Base-by-base conservation (phyloP, 345 rosid genomes). In the Crucihimalaya himalaica region DNA sequence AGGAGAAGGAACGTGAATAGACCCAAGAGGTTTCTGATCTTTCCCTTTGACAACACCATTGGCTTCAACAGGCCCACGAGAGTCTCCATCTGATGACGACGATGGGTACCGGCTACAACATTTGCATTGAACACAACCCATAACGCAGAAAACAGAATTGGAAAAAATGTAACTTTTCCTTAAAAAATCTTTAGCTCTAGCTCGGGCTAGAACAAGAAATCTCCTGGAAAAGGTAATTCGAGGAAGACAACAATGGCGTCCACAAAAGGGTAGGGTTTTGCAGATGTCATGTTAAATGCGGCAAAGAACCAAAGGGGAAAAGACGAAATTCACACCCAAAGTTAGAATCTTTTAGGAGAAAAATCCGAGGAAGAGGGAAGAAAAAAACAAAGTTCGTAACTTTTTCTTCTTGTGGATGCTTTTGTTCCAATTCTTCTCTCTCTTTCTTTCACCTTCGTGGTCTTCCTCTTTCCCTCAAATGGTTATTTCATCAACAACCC, bases 91-190 rank as follows among this genome's bases (percentile, higher is more conserved):
- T 16, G 92, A 77, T 14, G 91, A 76, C 46, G 97, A 86, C 4
- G 82, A 75, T n/a, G 89, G 88, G 73, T 84, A 83, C 9, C 87
- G 82, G 19, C 86, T 60, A 63, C 97, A 87, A 68, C 92, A 92
- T 87, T 88, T 95, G 54, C 98, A 86, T 32, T 88, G 88, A 54
- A 85, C 88, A 84, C 98, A 95, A 58, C 99, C 99, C 98, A 92
- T 94, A 42, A 52, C 29, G 48, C 40, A 32, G 65, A 60, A 47
- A 70, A 61, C 57, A 66, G 35, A 16, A 28, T 59, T 59, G 48
- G 42, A 29, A 19, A 53, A 45, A 12, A n/a, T 39, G 47, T 0
- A 50, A 68, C 46, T 40, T 37, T 50, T 58, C 73, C 74, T 75
- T 39, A 3, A 8, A 87, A 78, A 16, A 13, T 4, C 23, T 40